Percentiles rank a stretch among this genome's conserved stretches.
Evolutionary conservation across 176 grass and related monocot species (phyloP).

Genomic region (Carex scoparia): DNA sequence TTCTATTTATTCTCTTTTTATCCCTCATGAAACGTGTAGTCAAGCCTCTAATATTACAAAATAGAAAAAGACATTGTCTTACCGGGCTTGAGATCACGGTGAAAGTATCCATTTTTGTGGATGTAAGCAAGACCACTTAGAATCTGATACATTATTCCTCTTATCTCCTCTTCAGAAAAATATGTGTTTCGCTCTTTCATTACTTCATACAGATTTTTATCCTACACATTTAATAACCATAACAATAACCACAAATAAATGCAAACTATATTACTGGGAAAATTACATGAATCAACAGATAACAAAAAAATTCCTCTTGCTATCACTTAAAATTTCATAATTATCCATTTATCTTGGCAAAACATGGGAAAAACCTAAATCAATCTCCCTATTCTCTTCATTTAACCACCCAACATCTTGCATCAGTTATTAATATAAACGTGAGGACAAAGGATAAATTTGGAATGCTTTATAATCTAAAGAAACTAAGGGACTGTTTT

Average conservation of each 20-base stretch:
- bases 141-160: slow-evolving; percentile 62
- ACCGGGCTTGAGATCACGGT: slow-evolving; percentile 94
- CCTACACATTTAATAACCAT: not conserved
- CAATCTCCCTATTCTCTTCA: not conserved
- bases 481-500: not conserved
- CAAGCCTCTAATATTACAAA: not conserved
- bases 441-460: not conserved
- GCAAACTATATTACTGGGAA: not conserved
- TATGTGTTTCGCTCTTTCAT: slow-evolving; percentile 53
- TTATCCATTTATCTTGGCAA: not conserved
- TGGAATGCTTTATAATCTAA: not conserved
- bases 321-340: slow-evolving; percentile 32
- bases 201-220: slow-evolving; percentile 67
- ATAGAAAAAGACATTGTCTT: not conserved
- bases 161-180: slow-evolving; percentile 68
- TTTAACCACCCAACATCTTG: not conserved
- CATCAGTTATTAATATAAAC: not conserved
- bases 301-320: not conserved
- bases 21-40: not conserved
- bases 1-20: not conserved
- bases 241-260: not conserved
- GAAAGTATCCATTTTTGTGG: slow-evolving; percentile 94
- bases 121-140: slow-evolving; percentile 80
- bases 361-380: not conserved
- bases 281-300: not conserved